A percentile compares a stretch with the other conserved stretches of the same genome.
phyloP scores from a whole-genome alignment of 2,329 filamentous ascomycete species.

The Pseudonectria foliicola region DNA sequence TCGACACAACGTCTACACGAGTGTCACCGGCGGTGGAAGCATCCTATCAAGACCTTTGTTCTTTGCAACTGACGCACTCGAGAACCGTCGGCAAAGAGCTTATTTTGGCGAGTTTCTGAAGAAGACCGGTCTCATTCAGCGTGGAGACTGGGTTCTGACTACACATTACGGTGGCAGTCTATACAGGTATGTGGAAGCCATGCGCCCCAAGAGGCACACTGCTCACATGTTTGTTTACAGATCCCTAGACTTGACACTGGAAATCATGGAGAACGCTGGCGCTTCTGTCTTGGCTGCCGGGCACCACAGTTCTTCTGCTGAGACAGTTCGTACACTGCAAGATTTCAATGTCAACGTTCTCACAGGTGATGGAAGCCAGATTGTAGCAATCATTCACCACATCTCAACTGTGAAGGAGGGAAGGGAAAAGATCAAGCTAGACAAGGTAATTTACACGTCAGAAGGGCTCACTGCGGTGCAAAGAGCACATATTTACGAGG shows the following conservation, averaged over 20 bases:
- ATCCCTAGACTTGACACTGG: slow-evolving; percentile 32
- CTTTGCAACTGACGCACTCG: slow-evolving; percentile 32
- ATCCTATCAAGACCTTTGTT: slow-evolving; percentile 27
- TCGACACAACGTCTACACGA: slow-evolving; percentile 31
- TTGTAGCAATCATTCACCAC: slow-evolving; percentile 29
- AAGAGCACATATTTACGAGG: slow-evolving; percentile 20
- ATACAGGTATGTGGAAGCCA: slow-evolving; percentile 32
- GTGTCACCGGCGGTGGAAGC: slow-evolving; percentile 33
- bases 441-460: slow-evolving; percentile 39
- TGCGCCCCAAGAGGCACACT: rapidly evolving
- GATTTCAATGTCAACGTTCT: slow-evolving; percentile 31
- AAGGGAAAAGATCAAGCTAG: slow-evolving; percentile 21
- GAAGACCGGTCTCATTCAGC: slow-evolving; percentile 22
- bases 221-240: slow-evolving; percentile 8
- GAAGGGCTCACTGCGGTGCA: slow-evolving; percentile 31
- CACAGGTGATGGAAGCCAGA: slow-evolving; percentile 30
- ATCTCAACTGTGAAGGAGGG: slow-evolving; percentile 21
- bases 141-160: slow-evolving; percentile 33
- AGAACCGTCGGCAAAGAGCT: slow-evolving; percentile 35
- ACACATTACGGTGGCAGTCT: slow-evolving; percentile 28
- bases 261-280: slow-evolving; percentile 34
- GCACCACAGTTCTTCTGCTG: slow-evolving; percentile 15
- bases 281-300: slow-evolving; percentile 33
- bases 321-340: too few relatives aligned
- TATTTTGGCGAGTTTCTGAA: slow-evolving; percentile 26